Evolutionary conservation across 352 stramenopile genomes (phyloP), one percentile per base, ranked within the genome.

Genomic region (Phytophthora quininea): DNA sequence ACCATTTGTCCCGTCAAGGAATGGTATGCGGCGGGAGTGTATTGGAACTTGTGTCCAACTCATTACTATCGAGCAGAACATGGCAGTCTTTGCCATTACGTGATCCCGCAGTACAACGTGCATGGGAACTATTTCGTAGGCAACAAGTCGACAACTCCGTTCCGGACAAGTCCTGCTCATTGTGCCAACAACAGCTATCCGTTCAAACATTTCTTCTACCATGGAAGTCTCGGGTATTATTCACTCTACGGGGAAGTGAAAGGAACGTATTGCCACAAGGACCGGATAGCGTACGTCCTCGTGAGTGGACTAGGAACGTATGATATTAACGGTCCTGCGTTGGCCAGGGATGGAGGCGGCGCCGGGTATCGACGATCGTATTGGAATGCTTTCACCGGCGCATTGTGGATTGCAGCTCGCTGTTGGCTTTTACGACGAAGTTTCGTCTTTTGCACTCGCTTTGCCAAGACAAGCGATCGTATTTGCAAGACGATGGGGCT

Each of bases 71-170:
- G 37, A 4, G 9, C 33, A 5, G 27, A 53, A 43, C 54, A 54
- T 38, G 54, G 43, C 6, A 30, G 45, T 30, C 5, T 65, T 15
- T 73, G 65, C 33, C 59, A 69, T 19, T 73, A 64, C 12, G 65
- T 73, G 4, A 51, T 74, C 3, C 61, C 58, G 5, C 67, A 68
- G n/a, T 68, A 68, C 46, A 68, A 68, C 19, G 35, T 62, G 3
- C 61, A 68, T 12, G 61, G 61, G 15, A 57, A 62, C 30, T 68
- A 68, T 40, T 58, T 58, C 6, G 35, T 62, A 12, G 46, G 35
- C 2, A 62, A 56, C 61, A 19, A 46, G n/a, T 54, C 53, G 37
- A 63, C 46, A 2, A 5, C 43, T 9, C 61, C 54, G 32, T 63
- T 57, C 24, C 11, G 10, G 1, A 69, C 61, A 12, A 43, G 31